phyloP scores from a whole-genome alignment of 148 eudicot genomes.

The Rhododendron vialii region DNA sequence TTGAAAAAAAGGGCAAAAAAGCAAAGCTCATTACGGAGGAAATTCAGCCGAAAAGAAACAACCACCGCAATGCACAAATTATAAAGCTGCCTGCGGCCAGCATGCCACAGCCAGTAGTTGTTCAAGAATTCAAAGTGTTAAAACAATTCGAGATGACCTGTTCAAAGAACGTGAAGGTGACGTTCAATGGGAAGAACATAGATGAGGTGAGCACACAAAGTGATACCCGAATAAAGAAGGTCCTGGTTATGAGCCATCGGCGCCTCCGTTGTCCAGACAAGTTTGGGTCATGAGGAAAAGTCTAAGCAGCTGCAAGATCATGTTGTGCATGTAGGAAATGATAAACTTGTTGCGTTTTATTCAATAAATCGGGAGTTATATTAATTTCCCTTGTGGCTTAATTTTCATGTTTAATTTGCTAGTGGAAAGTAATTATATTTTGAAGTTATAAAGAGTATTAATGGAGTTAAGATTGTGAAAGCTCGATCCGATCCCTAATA shows the following conservation, averaged over 20 bases:
- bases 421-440: too few relatives aligned
- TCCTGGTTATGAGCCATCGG: background rate
- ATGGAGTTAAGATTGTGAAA: too few relatives aligned
- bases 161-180: background rate
- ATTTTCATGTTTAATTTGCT: too few relatives aligned
- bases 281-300: too few relatives aligned
- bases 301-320: too few relatives aligned
- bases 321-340: too few relatives aligned
- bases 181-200: background rate
- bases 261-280: background rate
- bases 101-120: background rate
- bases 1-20: background rate
- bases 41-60: background rate
- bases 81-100: background rate
- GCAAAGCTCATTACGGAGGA: background rate
- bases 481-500: too few relatives aligned
- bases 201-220: background rate
- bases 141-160: background rate
- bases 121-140: background rate
- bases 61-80: rapidly evolving
- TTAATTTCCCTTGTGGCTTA: too few relatives aligned
- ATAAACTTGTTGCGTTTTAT: too few relatives aligned
- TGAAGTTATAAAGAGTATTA: too few relatives aligned
- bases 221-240: background rate
- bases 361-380: too few relatives aligned